Base-by-base conservation (phyloP, 768 basidiomycete genomes). In the button mushroom (Agaricus bisporus) region DNA sequence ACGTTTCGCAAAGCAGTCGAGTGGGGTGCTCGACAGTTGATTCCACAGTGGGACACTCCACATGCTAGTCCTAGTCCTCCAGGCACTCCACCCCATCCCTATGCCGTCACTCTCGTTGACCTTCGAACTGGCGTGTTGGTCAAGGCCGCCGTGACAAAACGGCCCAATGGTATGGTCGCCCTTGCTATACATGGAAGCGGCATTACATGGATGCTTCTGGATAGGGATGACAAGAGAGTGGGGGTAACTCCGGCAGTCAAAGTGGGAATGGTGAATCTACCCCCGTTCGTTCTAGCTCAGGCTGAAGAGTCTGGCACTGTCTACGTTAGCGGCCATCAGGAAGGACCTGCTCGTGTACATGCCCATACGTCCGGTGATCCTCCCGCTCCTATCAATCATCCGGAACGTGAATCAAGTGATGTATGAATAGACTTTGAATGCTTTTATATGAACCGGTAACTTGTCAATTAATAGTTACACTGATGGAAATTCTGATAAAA, bases 221-320 rank as follows among this genome's bases (percentile, higher is more conserved):
- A n/a, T n/a, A n/a, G n/a, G n/a, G n/a, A n/a, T n/a, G n/a, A n/a
- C n/a, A n/a, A n/a, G n/a, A n/a, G n/a, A n/a, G n/a, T n/a, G n/a
- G n/a, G n/a, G n/a, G n/a, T n/a, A n/a, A n/a, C n/a, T n/a, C n/a
- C n/a, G n/a, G n/a, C n/a, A n/a, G n/a, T n/a, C n/a, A n/a, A n/a
- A n/a, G n/a, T n/a, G n/a, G n/a, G 59, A 8, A 63, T 64, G 63
- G 54, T 37, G 5, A 62, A 61, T 43, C 14, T 64, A 2, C 61
- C 63, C 2, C 48, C 63, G 12, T 64, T 63, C 42, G 54, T 61
- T 4, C 55, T 64, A 4, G 52, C 52, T 9, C 45, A 54, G n/a
- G 35, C 45, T 17, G 28, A 46, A n/a, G 17, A 29, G 1, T 47
- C 45, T 6, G 52, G 45, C 4, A 54, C 52, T 11, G 46, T 54